Conservation (phyloP, 495 filamentous ascomycete species). For the Trichoderma orchidacearum region DNA sequence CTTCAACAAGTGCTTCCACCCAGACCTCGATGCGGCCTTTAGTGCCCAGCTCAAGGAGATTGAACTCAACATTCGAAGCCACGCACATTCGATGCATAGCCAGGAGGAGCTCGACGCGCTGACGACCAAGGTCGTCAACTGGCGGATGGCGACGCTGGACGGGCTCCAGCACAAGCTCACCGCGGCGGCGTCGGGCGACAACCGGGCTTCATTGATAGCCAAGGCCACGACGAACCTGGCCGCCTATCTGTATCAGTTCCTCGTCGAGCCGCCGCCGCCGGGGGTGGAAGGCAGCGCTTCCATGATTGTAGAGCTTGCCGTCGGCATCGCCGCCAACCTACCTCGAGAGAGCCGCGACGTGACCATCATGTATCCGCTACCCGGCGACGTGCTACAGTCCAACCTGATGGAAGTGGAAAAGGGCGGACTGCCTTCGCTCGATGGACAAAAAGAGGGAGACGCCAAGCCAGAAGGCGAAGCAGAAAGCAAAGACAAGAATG, state of each 20-base stretch:
- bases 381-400: slow-evolving; percentile 50
- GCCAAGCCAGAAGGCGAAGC: slow-evolving; percentile 34
- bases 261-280: slow-evolving; percentile 59
- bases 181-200: slow-evolving; percentile 46
- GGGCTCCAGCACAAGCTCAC: slow-evolving; percentile 63
- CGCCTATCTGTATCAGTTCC: slow-evolving; percentile 49
- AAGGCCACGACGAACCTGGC: slow-evolving; percentile 58
- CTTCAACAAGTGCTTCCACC: slow-evolving; percentile 85
- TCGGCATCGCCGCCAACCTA: slow-evolving; percentile 74
- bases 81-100: slow-evolving; percentile 52
- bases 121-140: slow-evolving; percentile 74
- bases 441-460: slow-evolving; percentile 15
- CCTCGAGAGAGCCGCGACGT: slow-evolving; percentile 89
- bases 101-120: slow-evolving; percentile 85
- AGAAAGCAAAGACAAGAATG: slow-evolving; percentile 31
- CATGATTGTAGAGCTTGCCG: slow-evolving; percentile 87
- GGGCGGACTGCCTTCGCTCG: slow-evolving; percentile 54
- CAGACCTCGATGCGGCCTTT: slow-evolving; percentile 59
- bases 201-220: slow-evolving; percentile 52
- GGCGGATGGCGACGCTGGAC: slow-evolving; percentile 88
- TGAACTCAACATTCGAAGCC: slow-evolving; percentile 75
- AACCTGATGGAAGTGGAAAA: slow-evolving; percentile 77
- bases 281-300: slow-evolving; percentile 69
- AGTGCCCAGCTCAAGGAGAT: slow-evolving; percentile 71
- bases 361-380: slow-evolving; percentile 68